phyloP scores from a whole-genome alignment of 2,329 filamentous ascomycete species.

The Claviceps digitariae region DNA sequence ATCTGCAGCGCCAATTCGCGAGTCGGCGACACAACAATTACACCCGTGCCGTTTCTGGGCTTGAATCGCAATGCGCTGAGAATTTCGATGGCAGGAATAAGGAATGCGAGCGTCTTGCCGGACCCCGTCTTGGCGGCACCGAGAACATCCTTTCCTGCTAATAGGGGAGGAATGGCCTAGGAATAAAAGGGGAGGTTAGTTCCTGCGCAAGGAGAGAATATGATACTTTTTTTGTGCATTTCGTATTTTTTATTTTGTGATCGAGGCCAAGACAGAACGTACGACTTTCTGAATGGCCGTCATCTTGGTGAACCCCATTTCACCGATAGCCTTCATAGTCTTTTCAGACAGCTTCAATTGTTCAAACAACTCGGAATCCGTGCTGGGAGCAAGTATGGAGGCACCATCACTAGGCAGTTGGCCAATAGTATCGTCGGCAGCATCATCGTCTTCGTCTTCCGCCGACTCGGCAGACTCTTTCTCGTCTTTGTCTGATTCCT shows the following conservation, averaged over 20 bases:
- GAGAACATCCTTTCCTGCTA: slow-evolving; percentile 83
- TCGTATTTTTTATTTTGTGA: neutral
- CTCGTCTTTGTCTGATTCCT: slow-evolving; percentile 13
- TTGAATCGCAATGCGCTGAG: slow-evolving; percentile 83
- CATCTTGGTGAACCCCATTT: slow-evolving; percentile 93
- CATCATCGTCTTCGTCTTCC: slow-evolving; percentile 8
- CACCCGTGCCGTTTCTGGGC: slow-evolving; percentile 83
- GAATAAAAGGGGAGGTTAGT: neutral
- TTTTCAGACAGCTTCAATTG: slow-evolving; percentile 79
- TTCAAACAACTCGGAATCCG: slow-evolving; percentile 57
- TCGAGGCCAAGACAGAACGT: no score
- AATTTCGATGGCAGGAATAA: slow-evolving; percentile 92
- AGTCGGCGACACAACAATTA: slow-evolving; percentile 84
- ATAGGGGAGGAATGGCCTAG: slow-evolving; percentile 65
- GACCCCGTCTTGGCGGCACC: slow-evolving; percentile 94
- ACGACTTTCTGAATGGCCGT: slow-evolving; percentile 76
- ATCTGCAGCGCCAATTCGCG: slow-evolving; percentile 91
- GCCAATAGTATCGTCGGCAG: slow-evolving; percentile 14
- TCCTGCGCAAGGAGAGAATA: neutral
- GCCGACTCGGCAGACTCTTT: slow-evolving; percentile 10
- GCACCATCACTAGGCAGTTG: slow-evolving; percentile 24
- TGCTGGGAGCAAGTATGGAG: slow-evolving; percentile 40
- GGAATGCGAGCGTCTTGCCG: slow-evolving; percentile 88
- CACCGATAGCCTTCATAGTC: slow-evolving; percentile 74
- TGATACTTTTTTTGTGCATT: neutral